phyloP scores from a whole-genome alignment of 2,329 filamentous ascomycete genomes.

The Fusarium compactum region DNA sequence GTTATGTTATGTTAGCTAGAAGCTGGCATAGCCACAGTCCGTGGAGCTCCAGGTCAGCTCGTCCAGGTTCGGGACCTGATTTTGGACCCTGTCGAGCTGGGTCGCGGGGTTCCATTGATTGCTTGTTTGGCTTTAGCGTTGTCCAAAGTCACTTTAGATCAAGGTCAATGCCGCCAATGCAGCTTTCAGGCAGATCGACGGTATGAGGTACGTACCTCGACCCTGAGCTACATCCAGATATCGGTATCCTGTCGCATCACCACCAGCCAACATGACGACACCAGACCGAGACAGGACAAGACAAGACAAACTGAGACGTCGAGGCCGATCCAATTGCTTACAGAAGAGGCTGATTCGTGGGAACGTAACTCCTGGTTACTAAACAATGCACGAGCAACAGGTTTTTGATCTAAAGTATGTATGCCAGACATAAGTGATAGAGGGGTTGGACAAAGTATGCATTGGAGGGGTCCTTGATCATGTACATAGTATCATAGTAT shows the following conservation, averaged over 20 bases:
- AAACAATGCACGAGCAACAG: conserved; percentile 31
- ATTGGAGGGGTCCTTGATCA: conserved; percentile 10
- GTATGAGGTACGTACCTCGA: conserved; percentile 30
- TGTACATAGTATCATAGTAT: background rate
- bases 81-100: conserved; percentile 47
- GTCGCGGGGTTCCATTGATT: conserved; percentile 22
- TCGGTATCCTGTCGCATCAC: conserved; percentile 10
- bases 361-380: conserved; percentile 21
- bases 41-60: conserved; percentile 42
- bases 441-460: conserved; percentile 4
- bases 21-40: conserved; percentile 40
- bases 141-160: conserved; percentile 26
- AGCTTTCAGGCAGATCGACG: conserved; percentile 44
- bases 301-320: conserved; percentile 25
- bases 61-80: conserved; percentile 41
- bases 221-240: conserved; percentile 2
- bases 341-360: conserved; percentile 30
- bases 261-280: conserved; percentile 35
- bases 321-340: conserved; percentile 31
- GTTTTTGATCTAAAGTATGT: conserved; percentile 26
- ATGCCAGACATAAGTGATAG: conserved; percentile 3
- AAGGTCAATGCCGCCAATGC: conserved; percentile 37
- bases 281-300: conserved; percentile 7
- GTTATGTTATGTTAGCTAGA: background rate
- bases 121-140: conserved; percentile 40